Conservation (phyloP, 352 stramenopile species). For the Phytophthora pluvialis region DNA sequence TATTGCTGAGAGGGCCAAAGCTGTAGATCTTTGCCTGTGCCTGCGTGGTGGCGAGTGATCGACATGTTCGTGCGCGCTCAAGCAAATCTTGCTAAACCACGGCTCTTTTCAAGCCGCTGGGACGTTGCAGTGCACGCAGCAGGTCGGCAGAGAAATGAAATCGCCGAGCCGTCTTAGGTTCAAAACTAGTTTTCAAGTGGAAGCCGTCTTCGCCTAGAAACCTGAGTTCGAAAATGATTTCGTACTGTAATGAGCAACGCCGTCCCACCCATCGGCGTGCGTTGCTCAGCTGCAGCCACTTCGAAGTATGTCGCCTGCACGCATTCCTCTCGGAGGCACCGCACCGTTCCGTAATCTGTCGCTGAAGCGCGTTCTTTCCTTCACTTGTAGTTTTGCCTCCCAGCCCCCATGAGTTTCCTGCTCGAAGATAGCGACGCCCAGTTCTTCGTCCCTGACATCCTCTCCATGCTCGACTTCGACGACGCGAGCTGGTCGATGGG, state of each 20-base stretch:
- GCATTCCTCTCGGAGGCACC: neutral
- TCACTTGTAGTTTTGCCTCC: constrained; percentile 13
- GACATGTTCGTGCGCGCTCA: no score
- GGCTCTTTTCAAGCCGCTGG: no score
- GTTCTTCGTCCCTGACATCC: constrained; percentile 17
- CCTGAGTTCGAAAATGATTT: constrained; percentile 24
- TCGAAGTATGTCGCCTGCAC: constrained; percentile 13
- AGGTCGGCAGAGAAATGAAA: neutral
- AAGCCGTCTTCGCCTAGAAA: constrained; percentile 1
- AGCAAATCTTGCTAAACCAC: no score
- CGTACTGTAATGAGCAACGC: constrained; percentile 2
- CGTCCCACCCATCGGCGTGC: constrained; percentile 7
- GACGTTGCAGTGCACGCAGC: no score
- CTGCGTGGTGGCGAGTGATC: no score
- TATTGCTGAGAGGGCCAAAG: neutral
- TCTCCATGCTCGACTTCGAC: constrained; percentile 27
- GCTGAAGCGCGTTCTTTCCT: neutral
- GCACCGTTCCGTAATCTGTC: neutral
- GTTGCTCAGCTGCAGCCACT: constrained; percentile 14
- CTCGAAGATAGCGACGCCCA: constrained; percentile 8
- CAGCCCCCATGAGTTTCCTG: constrained; percentile 20
- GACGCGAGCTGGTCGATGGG: neutral
- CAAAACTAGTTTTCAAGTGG: constrained; percentile 1
- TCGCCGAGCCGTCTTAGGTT: constrained; percentile 1
- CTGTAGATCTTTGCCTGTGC: no score